phyloP scores from a whole-genome alignment of 1,284 basidiomycete genomes.

The Papiliotrema nemorosa region DNA sequence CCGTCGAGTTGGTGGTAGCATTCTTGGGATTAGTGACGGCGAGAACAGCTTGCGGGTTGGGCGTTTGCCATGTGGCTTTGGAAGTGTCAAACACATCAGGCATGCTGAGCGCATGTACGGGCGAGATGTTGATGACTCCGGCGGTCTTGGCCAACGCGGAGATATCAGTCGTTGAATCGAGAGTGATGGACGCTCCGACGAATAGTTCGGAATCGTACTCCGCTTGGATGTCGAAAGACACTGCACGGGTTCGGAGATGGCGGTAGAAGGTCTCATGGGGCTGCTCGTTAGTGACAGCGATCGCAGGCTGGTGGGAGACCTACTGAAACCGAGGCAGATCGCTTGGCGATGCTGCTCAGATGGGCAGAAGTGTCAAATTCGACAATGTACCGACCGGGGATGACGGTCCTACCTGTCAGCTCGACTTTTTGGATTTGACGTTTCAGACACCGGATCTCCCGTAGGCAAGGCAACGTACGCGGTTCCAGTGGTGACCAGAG shows the following conservation, averaged over 20 bases:
- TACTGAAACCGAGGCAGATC: constrained; percentile 8
- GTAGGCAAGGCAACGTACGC: too few species aligned
- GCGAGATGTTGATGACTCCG: constrained; percentile 32
- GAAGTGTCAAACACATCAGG: constrained; percentile 6
- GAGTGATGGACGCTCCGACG: constrained; percentile 51
- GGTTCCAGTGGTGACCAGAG: not conserved
- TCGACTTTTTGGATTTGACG: not conserved
- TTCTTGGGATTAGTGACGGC: constrained; percentile 1
- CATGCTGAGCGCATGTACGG: constrained; percentile 29
- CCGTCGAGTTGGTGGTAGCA: too few species aligned
- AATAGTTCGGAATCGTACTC: constrained; percentile 53
- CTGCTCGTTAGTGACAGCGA: constrained; percentile 6
- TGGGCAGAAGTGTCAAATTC: constrained; percentile 38
- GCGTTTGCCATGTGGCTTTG: not conserved
- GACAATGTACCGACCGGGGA: constrained; percentile 40
- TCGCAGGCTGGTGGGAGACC: not conserved
- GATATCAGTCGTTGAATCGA: constrained; percentile 30
- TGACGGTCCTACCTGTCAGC: constrained; percentile 6
- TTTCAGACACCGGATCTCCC: too few species aligned
- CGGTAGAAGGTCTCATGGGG: constrained; percentile 50
- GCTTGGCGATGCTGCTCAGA: constrained; percentile 16
- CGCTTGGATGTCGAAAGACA: constrained; percentile 49
- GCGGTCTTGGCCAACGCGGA: constrained; percentile 19
- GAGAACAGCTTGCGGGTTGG: not conserved
- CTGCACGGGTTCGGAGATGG: constrained; percentile 44